phyloP scores from a whole-genome alignment of 148 eudicot species.

The Rhododendron griersonianum region DNA sequence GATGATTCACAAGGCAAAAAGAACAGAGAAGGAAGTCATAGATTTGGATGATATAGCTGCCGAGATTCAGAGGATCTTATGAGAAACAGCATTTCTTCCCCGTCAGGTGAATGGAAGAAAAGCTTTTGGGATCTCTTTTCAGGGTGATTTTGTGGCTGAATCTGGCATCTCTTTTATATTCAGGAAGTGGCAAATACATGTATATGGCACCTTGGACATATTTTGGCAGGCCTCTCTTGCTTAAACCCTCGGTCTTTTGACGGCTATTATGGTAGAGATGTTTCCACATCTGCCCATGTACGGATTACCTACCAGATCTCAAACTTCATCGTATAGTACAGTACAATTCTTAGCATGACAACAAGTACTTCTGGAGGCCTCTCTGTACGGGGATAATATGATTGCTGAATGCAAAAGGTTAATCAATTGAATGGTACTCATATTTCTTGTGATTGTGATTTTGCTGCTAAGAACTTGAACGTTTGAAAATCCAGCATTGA shows the following conservation, averaged over 20 bases:
- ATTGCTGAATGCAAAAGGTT: neutral
- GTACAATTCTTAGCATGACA: too few species aligned
- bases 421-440: neutral
- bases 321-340: too few species aligned
- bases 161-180: neutral
- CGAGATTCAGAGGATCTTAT: constrained; percentile 39
- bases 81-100: neutral
- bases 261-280: neutral
- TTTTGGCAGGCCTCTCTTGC: neutral
- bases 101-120: neutral
- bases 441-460: neutral
- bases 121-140: neutral
- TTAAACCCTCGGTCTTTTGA: neutral
- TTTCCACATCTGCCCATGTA: neutral
- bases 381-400: neutral
- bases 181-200: neutral
- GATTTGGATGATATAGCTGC: constrained; percentile 55
- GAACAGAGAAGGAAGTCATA: constrained; percentile 27
- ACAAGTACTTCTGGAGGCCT: too few species aligned
- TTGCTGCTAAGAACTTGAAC: neutral
- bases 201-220: neutral
- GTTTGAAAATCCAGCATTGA: neutral
- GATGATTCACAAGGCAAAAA: constrained; percentile 27
- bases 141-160: neutral
- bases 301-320: too few species aligned